Base-by-base conservation (phyloP, 1,284 basidiomycete genomes). In the Hortiboletus rubellus region DNA sequence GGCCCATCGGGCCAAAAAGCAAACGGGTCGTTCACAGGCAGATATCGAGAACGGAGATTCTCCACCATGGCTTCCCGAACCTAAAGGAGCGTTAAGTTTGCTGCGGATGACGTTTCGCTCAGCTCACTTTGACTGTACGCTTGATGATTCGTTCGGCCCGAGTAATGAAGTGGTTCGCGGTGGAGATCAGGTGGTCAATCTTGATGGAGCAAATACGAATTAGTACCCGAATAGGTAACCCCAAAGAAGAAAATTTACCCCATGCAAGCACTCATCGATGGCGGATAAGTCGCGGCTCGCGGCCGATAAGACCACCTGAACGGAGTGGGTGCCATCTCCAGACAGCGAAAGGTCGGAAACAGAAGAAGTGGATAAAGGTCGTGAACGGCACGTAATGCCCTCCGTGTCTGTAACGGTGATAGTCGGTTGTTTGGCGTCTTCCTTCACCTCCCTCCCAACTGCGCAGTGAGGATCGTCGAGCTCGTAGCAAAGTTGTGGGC, bases 111-210 rank as follows among this genome's bases (percentile, higher is more conserved):
- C 46, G 31, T 42, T 27, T 38, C 14, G 36, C 30, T 49, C 47
- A 41, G 70, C 78, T 55, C 59, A 83, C 85, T 72, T 81, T 78
- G 54, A 86, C 64, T 22, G 79, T 81, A 56, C 80, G 69, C 66
- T 75, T 77, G 18, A 80, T 73, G 14, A 82, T 74, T 31, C 80
- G 73, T 58, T 83, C 83, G 17, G 79, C 78, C 54, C 83, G 77
- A 46, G 76, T 72, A 37, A 85, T 77, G 34, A 79, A 81, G 52
- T 81, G 81, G 58, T 77, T 76, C 18, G 82, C 79, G 36, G 78
- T 71, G 27, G 77, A 70, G 53, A 85, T 76, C 63, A 81, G 78
- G 58, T 83, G 75, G 42, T 84, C 81, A 18, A 82, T 81, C 82
- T 85, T 56, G 14, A 50, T 27, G 36, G 45, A 53, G 34, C 10